phyloP scores from a whole-genome alignment of 1,284 basidiomycete species.

The Moesziomyces antarcticus region DNA sequence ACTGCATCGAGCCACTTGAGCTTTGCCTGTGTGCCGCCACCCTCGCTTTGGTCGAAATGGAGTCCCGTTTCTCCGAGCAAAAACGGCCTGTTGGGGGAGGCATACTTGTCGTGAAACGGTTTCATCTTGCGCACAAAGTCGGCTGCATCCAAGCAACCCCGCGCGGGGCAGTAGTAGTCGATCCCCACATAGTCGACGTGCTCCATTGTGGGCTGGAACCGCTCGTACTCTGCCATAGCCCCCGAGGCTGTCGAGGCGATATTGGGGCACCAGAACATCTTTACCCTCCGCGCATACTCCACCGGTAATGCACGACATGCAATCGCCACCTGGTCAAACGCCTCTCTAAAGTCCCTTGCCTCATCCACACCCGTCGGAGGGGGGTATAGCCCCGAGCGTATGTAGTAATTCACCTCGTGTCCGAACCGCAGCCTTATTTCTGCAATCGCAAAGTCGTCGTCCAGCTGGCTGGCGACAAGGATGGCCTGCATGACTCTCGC shows the following conservation, averaged over 20 bases:
- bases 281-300: conserved; percentile 8
- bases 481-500: conserved; percentile 18
- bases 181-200: conserved; percentile 37
- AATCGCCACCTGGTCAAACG: conserved; percentile 28
- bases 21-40: conserved; percentile 7
- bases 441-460: conserved; percentile 7
- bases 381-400: conserved; percentile 29
- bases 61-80: conserved; percentile 35
- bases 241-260: conserved; percentile 22
- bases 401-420: conserved; percentile 45
- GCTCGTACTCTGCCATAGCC: conserved; percentile 24
- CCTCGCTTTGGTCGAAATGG: conserved; percentile 21
- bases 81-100: conserved; percentile 7
- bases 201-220: conserved; percentile 16
- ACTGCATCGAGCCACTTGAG: conserved; percentile 22
- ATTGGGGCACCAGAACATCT: conserved; percentile 45
- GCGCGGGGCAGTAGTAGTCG: conserved; percentile 41
- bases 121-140: conserved; percentile 38
- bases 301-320: conserved; percentile 7
- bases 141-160: conserved; percentile 2
- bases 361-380: conserved; percentile 8
- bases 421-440: conserved; percentile 31
- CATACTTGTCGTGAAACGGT: conserved; percentile 26
- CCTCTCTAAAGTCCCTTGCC: conserved; percentile 10
- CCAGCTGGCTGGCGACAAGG: conserved; percentile 11